Evolutionary conservation across 2,329 filamentous ascomycete species (phyloP), one percentile per base, ranked within the genome.

Genomic region (Xylariales sp.): DNA sequence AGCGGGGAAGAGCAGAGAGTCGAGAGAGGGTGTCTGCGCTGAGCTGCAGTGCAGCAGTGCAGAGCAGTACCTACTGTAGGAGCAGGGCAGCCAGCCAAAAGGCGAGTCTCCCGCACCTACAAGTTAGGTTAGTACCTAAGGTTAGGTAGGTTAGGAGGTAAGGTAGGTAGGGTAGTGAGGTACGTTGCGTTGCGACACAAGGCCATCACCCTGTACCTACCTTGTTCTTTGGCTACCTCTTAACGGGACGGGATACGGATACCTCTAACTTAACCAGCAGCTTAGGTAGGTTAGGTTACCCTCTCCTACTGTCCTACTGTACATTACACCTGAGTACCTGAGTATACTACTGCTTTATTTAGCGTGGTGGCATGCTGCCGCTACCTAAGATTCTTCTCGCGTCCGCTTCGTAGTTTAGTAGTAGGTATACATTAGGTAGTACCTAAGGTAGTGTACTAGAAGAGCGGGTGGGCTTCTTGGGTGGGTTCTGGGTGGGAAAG

Each of bases 1-100:
- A 71, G 69, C 67, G 64, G 67, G 67, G 69, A 67, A 69, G 45
- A 62, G 32, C 28, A 69, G 45, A 62, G 32, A 34, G 59, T 63
- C n/a, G 62, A 54, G 60, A 66, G 62, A 54, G 61, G 49, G 64
- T 30, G 32, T 62, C 65, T 16, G 59, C 61, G 41, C 61, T 16
- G 56, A 56, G 55, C 50, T 48, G 64, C 49, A 23, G 6, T 10
- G 39, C 39, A 41, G 39, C 34, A 9, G 36, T 9, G 10, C 36
- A 41, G 36, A 41, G 36, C 36, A 41, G 36, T 10, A 8, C 23
- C 2, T 10, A 8, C 23, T 23, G 23, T 23, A 23, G 23, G 23
- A 23, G 23, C 23, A 23, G 23, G 23, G 23, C 5, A 23, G 36
- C 23, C 41, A 50, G 62, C 65, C 23, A 23, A 57, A 58, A 64